A percentile compares a stretch with the other conserved stretches of the same genome.
Evolutionary conservation across 805 yeast genomes (phyloP).

Genomic region (Vanderwaltozyma tropicalis): DNA sequence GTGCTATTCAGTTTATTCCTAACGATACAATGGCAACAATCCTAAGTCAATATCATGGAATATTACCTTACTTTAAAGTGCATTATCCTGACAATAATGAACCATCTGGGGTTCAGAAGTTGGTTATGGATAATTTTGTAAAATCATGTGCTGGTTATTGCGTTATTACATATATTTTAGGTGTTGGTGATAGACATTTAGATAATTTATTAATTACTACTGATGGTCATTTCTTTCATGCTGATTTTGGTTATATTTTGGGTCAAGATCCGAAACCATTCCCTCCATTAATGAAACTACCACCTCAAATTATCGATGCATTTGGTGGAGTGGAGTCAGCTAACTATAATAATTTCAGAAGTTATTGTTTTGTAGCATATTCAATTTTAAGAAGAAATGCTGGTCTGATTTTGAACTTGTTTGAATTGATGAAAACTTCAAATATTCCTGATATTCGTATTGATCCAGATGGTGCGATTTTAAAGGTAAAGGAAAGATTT

Average conservation of each 20-base stretch:
- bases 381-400: slow-evolving; percentile 84
- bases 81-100: slow-evolving; percentile 47
- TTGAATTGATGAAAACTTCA: slow-evolving; percentile 89
- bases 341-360: slow-evolving; percentile 77
- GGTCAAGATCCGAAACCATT: slow-evolving; percentile 98
- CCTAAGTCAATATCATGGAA: slow-evolving; percentile 62
- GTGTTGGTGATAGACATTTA: slow-evolving; percentile 95
- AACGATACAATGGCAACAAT: slow-evolving; percentile 82
- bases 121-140: slow-evolving; percentile 87
- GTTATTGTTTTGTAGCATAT: slow-evolving; percentile 90
- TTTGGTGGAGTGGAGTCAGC: slow-evolving; percentile 90
- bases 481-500: slow-evolving; percentile 88
- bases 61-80: slow-evolving; percentile 55
- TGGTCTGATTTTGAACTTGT: slow-evolving; percentile 77
- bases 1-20: slow-evolving; percentile 89
- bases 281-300: slow-evolving; percentile 96
- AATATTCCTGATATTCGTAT: slow-evolving; percentile 80
- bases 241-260: slow-evolving; percentile 91
- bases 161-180: slow-evolving; percentile 85
- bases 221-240: slow-evolving; percentile 90
- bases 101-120: slow-evolving; percentile 30
- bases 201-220: slow-evolving; percentile 77
- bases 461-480: slow-evolving; percentile 79
- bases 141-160: slow-evolving; percentile 96
- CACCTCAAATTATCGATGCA: slow-evolving; percentile 93